Conservation (phyloP, 805 yeast species). For the Candida wancherniae region DNA sequence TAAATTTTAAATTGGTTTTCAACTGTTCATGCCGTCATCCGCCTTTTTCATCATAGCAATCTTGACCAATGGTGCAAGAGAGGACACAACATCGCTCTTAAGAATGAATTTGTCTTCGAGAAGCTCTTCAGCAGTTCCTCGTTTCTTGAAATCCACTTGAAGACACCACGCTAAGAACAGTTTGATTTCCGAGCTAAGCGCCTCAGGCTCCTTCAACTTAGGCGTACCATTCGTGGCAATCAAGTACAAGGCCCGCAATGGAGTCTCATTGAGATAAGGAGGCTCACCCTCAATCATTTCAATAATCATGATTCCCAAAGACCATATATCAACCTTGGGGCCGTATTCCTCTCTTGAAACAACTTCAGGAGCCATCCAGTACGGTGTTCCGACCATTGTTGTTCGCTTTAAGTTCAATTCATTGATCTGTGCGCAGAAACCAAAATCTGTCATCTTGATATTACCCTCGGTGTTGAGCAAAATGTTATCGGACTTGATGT, state of each 20-base stretch:
- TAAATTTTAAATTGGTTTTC: too few relatives aligned
- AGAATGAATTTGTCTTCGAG: slow-evolving; percentile 60
- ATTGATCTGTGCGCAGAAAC: slow-evolving; percentile 89
- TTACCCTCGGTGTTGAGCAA: slow-evolving; percentile 78
- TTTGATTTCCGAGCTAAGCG: slow-evolving; percentile 60
- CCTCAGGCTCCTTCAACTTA: slow-evolving; percentile 80
- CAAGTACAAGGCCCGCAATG: slow-evolving; percentile 85
- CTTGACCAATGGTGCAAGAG: slow-evolving; percentile 70
- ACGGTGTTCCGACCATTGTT: slow-evolving; percentile 99
- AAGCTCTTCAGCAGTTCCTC: slow-evolving; percentile 75
- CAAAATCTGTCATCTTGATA: slow-evolving; percentile 91
- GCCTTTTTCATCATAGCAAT: slow-evolving; percentile 65
- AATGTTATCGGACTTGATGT: slow-evolving; percentile 92
- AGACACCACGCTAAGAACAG: slow-evolving; percentile 72
- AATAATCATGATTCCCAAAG: slow-evolving; percentile 94
- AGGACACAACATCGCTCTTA: slow-evolving; percentile 55
- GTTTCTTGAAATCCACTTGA: slow-evolving; percentile 74
- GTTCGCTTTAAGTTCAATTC: slow-evolving; percentile 83
- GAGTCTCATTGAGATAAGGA: slow-evolving; percentile 94
- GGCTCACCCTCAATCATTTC: slow-evolving; percentile 99
- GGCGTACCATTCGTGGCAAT: slow-evolving; percentile 98
- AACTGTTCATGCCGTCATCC: too few relatives aligned
- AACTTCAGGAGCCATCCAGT: slow-evolving; percentile 99
- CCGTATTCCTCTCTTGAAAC: slow-evolving; percentile 93
- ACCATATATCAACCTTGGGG: slow-evolving; percentile 97